A percentile compares a stretch with the other conserved stretches of the same genome.
Evolutionary conservation across 2,329 filamentous ascomycete species (phyloP).

Genomic region (Botrytis tulipae): DNA sequence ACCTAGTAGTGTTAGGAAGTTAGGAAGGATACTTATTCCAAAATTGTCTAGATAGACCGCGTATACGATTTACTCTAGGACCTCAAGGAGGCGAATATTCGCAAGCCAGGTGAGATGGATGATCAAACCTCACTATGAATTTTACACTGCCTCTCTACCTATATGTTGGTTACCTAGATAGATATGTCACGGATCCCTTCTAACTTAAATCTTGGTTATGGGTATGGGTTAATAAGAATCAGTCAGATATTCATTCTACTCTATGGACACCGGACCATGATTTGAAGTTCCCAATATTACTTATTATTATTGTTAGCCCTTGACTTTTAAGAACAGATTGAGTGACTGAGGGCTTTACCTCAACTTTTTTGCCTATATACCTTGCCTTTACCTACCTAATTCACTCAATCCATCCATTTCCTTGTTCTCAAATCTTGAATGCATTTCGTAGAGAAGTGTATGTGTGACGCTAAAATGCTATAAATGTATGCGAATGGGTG

Average conservation of each 20-base stretch:
- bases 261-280: neutral
- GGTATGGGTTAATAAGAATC: neutral
- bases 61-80: neutral
- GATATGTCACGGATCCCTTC: neutral
- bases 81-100: neutral
- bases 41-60: neutral
- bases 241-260: neutral
- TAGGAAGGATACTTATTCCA: neutral
- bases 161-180: neutral
- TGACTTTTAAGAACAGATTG: neutral
- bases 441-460: neutral
- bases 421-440: neutral
- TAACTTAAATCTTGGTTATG: neutral
- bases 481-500: neutral
- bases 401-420: neutral
- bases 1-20: too few species aligned
- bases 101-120: conserved; percentile 15
- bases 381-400: too few species aligned
- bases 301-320: neutral
- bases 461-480: conserved; percentile 1
- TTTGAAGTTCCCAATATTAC: neutral
- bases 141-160: neutral
- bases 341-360: neutral
- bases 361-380: too few species aligned
- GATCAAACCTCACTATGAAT: neutral